Base-by-base conservation (phyloP, 2,329 filamentous ascomycete genomes). In the Didymellaceae sp. region DNA sequence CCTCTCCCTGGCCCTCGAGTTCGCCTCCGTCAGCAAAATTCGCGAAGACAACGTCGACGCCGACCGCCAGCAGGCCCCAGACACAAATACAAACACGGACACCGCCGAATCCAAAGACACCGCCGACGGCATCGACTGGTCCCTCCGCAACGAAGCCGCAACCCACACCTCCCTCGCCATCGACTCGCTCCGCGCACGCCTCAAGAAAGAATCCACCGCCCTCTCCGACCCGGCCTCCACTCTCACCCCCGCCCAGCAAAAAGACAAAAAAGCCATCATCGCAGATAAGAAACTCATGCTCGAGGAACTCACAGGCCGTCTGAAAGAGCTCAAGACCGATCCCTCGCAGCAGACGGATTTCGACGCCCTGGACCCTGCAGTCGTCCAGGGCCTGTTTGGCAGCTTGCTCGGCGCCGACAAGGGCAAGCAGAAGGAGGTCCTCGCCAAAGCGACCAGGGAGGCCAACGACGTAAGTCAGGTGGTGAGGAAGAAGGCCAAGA, bases 1-100 rank as follows among this genome's bases (percentile, higher is more conserved):
- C 76, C 86, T 99, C 20, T 96, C 93, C 0, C 83, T 99, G 13
- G 94, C 94, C 0, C 82, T 99, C 21, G 94, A 99, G 70, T 97
- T 97, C 63, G 90, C 90, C 4, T 94, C 91, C 0, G 85, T 94
- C 35, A 89, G 86, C 5, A 81, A 79, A 14, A 80, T 83, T 1
- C 75, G 79, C 10, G 82, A 82, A 13, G 80, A 82, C 34, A 75
- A 79, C 44, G 73, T 41, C 25, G 51, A 31, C 24, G 59, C 67
- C 10, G 76, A 76, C 17, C 44, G 62, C 22, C 73, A 67, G 17
- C 75, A 76, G 37, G 61, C n/a, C n/a, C n/a, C n/a, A n/a, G n/a
- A n/a, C n/a, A n/a, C n/a, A n/a, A n/a, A n/a, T n/a, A n/a, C n/a
- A n/a, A n/a, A 63, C 8, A 55, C 6, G 11, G 11, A 54, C 6